Evolutionary conservation across 768 basidiomycete species (phyloP), one percentile per base, ranked within the genome.

Genomic region (Suillus paluster): DNA sequence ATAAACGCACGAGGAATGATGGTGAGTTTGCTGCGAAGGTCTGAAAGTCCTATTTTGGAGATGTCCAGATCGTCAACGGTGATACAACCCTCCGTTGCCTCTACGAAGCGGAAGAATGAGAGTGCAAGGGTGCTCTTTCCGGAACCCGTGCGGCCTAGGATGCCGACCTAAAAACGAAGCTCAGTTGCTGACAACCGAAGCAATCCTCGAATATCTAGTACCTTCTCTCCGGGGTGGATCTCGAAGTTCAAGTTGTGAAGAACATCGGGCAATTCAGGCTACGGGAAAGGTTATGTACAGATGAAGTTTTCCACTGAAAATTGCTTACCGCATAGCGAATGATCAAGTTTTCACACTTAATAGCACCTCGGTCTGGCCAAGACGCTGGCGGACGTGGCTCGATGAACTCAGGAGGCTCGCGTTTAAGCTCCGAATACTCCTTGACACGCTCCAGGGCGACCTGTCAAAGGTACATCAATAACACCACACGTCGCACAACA

Each of bases 21-120:
- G 56, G 91, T 94, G 58, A 94, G 77, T 45, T 82, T 84, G 59
- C 86, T 88, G 25, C 95, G 84, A 41, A 97, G 80, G 70, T 95
- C 92, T 0, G 90, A 90, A 39, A 96, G 78, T 21, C 94, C 94
- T 58, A 95, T 85, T 59, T 82, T 80, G 33, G 92, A 81, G 62
- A 94, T 94, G 66, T 95, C 90, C 12, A 92, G 53, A n/a, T 81
- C 90, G 70, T 95, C 94, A 41, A 96, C 80, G 5, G 85, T 48
- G 58, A 95, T 94, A 8, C 79, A 80, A 7, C 94, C 94, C 67
- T 88, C 81, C 0, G 86, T 86, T 1, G 94, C 87, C 70, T 96
- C 93, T n/a, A 96, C 92, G 70, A 94, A 92, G 25, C 91, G 85
- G 85, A 96, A 94, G 78, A 95, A 91, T 9, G 90, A 90, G 14